Evolutionary conservation across 2,329 filamentous ascomycete species (phyloP), one percentile per base, ranked within the genome.

Genomic region (Penicillium hesseltinei): DNA sequence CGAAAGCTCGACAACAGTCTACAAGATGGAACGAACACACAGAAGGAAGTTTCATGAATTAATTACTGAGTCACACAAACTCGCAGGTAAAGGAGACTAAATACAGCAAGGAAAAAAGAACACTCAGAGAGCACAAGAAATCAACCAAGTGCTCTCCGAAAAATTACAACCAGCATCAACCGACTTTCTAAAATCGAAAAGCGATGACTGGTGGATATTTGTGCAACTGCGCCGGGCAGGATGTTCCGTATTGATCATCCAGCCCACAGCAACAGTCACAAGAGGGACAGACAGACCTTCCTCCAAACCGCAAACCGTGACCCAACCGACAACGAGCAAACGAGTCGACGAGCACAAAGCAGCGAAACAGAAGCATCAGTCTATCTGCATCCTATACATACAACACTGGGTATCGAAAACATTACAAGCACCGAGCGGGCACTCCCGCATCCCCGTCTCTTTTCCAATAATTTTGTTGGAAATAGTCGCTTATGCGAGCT

Each of bases 391-490:
- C 44, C 42, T 39, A 61, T 59, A 63, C 56, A 62, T 65, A 64
- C 58, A 65, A 60, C 47, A 56, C 60, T 66, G 69, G 71, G 71
- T 73, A 73, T 73, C 71, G 69, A 66, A 67, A 68, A 61, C 46
- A 67, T 68, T 64, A 70, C 61, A 66, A 68, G 58, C 59, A 53
- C 39, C 51, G 45, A 51, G 38, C 27, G 33, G 44, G 25, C 47
- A 36, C 39, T 43, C 44, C 50, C 50, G 10, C 52, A 27, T 52
- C 40, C 42, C 17, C 7, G 21, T 27, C 49, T 40, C 21, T 48
- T 43, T 46, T 42, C 44, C 19, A 17, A 33, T 17, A 25, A 33
- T 13, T 13, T 33, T 33, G 5, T 33, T 33, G 31, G 31, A 33
- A 33, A 33, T 33, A 33, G 31, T 33, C 67, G 50, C 50, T 53